These are phyloP conservation scores for Orbilia oligospora DNA, from an alignment of 2,329 filamentous ascomycete species.

Conservation along the genomic window DNA sequence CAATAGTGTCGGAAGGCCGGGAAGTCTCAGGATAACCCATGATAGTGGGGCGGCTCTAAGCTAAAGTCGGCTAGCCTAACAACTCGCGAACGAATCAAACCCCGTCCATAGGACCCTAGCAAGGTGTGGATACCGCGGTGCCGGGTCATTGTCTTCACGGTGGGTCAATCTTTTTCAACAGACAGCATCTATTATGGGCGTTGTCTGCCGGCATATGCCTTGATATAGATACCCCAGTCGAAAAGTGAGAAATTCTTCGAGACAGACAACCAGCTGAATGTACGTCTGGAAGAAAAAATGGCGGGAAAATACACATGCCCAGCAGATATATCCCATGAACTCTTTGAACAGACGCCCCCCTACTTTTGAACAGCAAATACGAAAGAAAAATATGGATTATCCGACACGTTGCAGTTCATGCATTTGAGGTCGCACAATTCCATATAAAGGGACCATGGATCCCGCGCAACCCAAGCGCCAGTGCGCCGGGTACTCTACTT, in stretches of 20 bases:
- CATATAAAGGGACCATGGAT: conserved; percentile 10
- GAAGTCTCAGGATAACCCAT: conserved; percentile 5
- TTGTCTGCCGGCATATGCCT: not conserved
- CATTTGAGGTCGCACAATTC: not conserved
- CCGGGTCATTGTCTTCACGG: not conserved
- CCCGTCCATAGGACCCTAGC: not conserved
- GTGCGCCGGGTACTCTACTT: not conserved
- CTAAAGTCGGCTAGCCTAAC: conserved; percentile 10
- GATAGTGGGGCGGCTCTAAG: conserved; percentile 6
- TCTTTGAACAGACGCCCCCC: not conserved
- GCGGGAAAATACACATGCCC: not conserved
- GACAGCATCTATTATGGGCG: not conserved
- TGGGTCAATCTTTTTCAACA: not conserved
- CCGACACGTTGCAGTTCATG: not conserved
- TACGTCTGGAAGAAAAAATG: not conserved
- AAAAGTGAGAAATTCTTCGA: not conserved
- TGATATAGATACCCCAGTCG: conserved; percentile 1
- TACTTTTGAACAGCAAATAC: not conserved
- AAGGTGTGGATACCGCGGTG: conserved; percentile 8
- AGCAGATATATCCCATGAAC: not conserved
- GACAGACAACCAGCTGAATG: not conserved
- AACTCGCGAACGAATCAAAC: conserved; percentile 10
- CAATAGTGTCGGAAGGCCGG: conserved; percentile 10
- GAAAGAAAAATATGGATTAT: not conserved
- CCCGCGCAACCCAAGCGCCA: not conserved